Base-by-base conservation (phyloP, 345 rosid genomes). In the Citrus reticulata region DNA sequence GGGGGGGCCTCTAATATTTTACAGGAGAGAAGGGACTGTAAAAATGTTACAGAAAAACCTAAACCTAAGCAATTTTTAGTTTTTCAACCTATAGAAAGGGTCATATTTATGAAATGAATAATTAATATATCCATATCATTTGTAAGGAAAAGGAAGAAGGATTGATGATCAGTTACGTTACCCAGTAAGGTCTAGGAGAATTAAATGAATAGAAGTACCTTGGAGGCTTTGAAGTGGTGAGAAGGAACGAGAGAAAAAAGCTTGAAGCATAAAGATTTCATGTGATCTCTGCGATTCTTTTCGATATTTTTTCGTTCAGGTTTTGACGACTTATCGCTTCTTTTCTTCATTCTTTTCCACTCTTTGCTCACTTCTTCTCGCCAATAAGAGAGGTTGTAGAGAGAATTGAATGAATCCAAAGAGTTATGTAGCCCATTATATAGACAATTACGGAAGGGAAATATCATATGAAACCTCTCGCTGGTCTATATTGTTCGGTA, bases 281-380 rank as follows among this genome's bases (percentile, higher is more conserved):
- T 90, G 70, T 77, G 92, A 75, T 80, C 74, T 79, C 95, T 88
- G 22, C 95, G 86, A 74, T 90, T 84, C 79, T 78, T 87, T 83
- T 91, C 95, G 14, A 87, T 84, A 4, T 78, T 81, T 78, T 91
- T 91, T 70, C 95, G 80, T 42, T 89, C 94, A 55, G 68, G 86
- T 78, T 86, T 88, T 0, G 81, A 27, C 6, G 83, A 54, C 40
- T 58, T 20, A 17, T 58, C 35, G 35, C 46, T 66, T 63, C 54
- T 84, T 65, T 64, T 84, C 81, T 73, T 81, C 89, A 81, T 54
- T 86, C 72, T 67, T 7, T 7, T n/a, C 46, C 42, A 22, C 77
- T 9, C 42, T 17, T 24, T 30, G 17, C 3, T 30, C 17, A 8
- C 32, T 13, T 13, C 8, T 14, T 7, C 57, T 39, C 3, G 35